Evolutionary conservation across 1,139 yeast species (phyloP).

Genomic region (Debaryomyces udenii): DNA sequence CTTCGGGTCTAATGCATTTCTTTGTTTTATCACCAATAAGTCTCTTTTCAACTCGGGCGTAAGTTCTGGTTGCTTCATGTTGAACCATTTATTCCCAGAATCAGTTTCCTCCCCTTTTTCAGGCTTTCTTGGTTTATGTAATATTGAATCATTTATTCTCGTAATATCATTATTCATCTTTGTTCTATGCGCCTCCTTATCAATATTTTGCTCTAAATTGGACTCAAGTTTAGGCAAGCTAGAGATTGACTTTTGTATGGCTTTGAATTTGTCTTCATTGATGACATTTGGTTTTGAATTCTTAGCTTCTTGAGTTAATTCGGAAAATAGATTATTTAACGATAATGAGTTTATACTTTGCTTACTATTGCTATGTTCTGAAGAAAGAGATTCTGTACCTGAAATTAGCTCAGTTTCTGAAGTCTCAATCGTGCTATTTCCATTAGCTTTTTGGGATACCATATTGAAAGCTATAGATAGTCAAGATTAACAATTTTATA

Average conservation of each 20-base stretch:
- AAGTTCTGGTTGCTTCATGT: slow-evolving; percentile 77
- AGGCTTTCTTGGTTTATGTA: slow-evolving; percentile 19
- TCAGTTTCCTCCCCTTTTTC: slow-evolving; percentile 25
- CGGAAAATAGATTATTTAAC: slow-evolving; percentile 38
- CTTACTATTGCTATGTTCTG: slow-evolving; percentile 12
- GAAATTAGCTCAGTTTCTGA: slow-evolving; percentile 20
- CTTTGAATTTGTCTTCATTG: slow-evolving; percentile 26
- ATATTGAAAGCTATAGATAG: neutral
- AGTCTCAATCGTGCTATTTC: slow-evolving; percentile 12
- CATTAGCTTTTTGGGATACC: neutral
- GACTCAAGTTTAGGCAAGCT: slow-evolving; percentile 42
- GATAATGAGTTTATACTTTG: slow-evolving; percentile 10
- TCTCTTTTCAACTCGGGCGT: slow-evolving; percentile 78
- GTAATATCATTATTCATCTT: slow-evolving; percentile 24
- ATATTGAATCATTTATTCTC: slow-evolving; percentile 57
- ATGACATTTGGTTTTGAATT: slow-evolving; percentile 5
- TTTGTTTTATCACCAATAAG: slow-evolving; percentile 73
- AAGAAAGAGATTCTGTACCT: slow-evolving; percentile 18
- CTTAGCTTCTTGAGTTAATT: slow-evolving; percentile 29
- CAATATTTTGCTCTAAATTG: slow-evolving; percentile 28
- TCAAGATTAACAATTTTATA: neutral
- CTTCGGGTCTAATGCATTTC: slow-evolving; percentile 93
- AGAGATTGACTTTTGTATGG: slow-evolving; percentile 32
- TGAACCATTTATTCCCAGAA: slow-evolving; percentile 75
- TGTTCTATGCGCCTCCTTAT: slow-evolving; percentile 16